A percentile compares a stretch with the other conserved stretches of the same genome.
Conservation (phyloP, 2,329 filamentous ascomycete species). For the Fusarium proliferatum region DNA sequence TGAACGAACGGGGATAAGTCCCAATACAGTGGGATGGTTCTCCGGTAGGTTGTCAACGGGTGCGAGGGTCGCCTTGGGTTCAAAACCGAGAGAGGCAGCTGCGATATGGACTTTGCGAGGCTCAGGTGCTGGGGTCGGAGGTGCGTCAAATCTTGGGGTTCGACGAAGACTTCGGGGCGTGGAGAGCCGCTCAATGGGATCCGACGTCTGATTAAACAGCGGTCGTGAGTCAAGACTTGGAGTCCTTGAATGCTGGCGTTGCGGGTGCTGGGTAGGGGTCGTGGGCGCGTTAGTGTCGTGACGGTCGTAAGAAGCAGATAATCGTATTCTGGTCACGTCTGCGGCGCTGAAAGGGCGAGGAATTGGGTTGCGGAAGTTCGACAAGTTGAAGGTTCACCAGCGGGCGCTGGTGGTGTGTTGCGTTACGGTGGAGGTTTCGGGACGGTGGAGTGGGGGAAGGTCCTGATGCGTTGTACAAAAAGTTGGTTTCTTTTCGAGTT, state of each 20-base stretch:
- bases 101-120: constrained; percentile 58
- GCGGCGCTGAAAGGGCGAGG: constrained; percentile 48
- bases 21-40: constrained; percentile 42
- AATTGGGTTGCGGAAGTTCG: constrained; percentile 47
- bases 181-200: constrained; percentile 55
- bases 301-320: constrained; percentile 61
- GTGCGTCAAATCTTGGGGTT: constrained; percentile 62
- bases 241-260: constrained; percentile 54
- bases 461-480: constrained; percentile 39
- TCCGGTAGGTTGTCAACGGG: constrained; percentile 39
- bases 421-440: constrained; percentile 33
- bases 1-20: constrained; percentile 52
- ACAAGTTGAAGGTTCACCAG: constrained; percentile 63
- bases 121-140: constrained; percentile 53
- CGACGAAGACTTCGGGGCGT: constrained; percentile 62
- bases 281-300: constrained; percentile 64
- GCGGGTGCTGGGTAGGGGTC: constrained; percentile 57
- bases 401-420: constrained; percentile 48
- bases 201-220: constrained; percentile 47
- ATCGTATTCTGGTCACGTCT: constrained; percentile 59
- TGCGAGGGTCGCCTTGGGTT: constrained; percentile 51
- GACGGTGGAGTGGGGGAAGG: constrained; percentile 36
- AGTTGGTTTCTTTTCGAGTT: constrained; percentile 18
- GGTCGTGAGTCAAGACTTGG: constrained; percentile 30
- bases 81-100: constrained; percentile 61